These are phyloP conservation scores for Bruguiera hainesii DNA, from an alignment of 441 rosid species.

Conservation along the genomic window DNA sequence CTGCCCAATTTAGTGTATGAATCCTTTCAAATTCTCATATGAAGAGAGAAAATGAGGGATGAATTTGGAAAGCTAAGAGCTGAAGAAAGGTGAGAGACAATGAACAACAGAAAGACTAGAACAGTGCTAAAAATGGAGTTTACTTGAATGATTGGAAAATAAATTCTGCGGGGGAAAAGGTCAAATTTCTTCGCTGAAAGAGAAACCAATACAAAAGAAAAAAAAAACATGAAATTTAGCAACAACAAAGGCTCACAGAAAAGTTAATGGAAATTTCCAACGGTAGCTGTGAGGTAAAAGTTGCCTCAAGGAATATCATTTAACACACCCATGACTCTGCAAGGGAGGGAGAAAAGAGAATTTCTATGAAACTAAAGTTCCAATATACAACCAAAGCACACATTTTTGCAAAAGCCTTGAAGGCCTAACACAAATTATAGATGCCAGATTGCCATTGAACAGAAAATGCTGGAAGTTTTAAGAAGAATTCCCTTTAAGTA, in stretches of 20 bases:
- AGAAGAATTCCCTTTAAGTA: slow-evolving; percentile 4
- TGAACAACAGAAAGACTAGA: not conserved
- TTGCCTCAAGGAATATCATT: slow-evolving; percentile 4
- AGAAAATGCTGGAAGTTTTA: slow-evolving; percentile 10
- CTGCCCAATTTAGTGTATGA: slow-evolving; percentile 5
- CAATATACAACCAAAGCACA: slow-evolving; percentile 1
- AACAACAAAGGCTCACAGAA: slow-evolving; percentile 6
- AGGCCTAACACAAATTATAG: not conserved
- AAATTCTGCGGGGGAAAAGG: not conserved
- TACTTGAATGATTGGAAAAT: slow-evolving; percentile 2
- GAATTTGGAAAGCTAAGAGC: slow-evolving; percentile 5
- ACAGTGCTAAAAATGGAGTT: slow-evolving; percentile 3
- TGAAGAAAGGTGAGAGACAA: not conserved
- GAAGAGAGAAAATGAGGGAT: slow-evolving; percentile 13
- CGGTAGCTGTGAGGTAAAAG: slow-evolving; percentile 7
- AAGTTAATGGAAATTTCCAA: slow-evolving; percentile 14
- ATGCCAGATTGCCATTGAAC: not conserved
- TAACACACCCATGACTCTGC: not conserved
- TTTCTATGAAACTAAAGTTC: slow-evolving; percentile 4
- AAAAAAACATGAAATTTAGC: not conserved
- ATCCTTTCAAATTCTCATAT: slow-evolving; percentile 7
- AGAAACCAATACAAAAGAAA: not conserved
- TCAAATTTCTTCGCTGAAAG: not conserved
- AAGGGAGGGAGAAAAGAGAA: slow-evolving; percentile 14
- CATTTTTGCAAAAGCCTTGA: not conserved